phyloP scores from a whole-genome alignment of 495 filamentous ascomycete genomes.

The Neurospora sp. region DNA sequence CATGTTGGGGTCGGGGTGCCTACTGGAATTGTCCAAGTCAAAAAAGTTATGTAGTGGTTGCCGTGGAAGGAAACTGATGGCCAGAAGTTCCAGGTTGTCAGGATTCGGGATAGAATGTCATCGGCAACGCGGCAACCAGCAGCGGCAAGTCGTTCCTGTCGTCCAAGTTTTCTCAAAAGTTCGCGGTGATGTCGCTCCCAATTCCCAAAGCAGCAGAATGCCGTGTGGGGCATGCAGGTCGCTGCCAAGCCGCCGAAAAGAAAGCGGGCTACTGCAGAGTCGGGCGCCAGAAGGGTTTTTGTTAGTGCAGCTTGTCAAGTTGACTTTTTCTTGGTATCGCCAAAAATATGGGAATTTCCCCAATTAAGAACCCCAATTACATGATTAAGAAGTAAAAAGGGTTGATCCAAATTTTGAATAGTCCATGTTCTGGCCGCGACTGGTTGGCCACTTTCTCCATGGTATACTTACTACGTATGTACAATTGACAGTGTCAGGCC shows the following conservation, averaged over 20 bases:
- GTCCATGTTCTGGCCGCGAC: background rate
- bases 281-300: background rate
- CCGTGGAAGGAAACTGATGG: background rate
- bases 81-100: background rate
- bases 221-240: background rate
- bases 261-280: background rate
- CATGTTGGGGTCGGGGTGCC: background rate
- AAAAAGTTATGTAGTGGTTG: background rate
- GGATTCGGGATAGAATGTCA: background rate
- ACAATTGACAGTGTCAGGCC: background rate
- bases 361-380: background rate
- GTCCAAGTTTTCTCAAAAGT: background rate
- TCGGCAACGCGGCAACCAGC: background rate
- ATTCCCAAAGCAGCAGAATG: background rate
- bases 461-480: background rate
- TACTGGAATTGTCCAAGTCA: background rate
- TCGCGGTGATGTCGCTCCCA: background rate
- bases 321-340: background rate
- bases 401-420: background rate
- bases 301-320: background rate
- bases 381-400: background rate
- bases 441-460: background rate
- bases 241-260: background rate
- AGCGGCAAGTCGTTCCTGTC: background rate
- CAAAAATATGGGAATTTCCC: too few species aligned